These are phyloP conservation scores for Epichloe sibirici DNA, from an alignment of 2,329 filamentous ascomycete genomes.

Conservation along the genomic window DNA sequence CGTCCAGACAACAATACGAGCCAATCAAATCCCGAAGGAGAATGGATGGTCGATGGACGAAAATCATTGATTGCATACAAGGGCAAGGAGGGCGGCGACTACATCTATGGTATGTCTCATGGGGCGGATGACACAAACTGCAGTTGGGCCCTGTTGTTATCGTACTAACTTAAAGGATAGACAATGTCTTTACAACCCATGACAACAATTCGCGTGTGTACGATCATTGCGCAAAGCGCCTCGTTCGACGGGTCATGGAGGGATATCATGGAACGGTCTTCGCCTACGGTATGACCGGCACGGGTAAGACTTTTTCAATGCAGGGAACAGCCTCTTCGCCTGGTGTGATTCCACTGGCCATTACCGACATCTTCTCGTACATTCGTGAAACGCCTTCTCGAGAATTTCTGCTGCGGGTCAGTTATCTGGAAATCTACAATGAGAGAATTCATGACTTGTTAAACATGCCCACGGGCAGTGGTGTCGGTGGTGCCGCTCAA, in stretches of 20 bases:
- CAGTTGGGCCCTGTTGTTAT: conserved; percentile 9
- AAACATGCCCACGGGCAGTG: conserved; percentile 54
- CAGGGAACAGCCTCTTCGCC: conserved; percentile 92
- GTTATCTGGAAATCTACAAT: conserved; percentile 98
- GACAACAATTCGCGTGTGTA: conserved; percentile 94
- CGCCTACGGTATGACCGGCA: conserved; percentile 97
- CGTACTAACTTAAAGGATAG: conserved; percentile 30
- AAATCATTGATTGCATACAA: conserved; percentile 70
- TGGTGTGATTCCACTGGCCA: conserved; percentile 91
- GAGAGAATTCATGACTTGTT: conserved; percentile 93
- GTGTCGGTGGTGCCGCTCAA: conserved; percentile 37
- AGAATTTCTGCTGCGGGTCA: conserved; percentile 89
- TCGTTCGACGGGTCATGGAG: conserved; percentile 96
- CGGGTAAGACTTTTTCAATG: conserved; percentile 99
- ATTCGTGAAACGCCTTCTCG: conserved; percentile 92
- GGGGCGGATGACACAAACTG: not conserved
- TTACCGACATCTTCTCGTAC: conserved; percentile 98
- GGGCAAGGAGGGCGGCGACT: conserved; percentile 84
- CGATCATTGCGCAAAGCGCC: conserved; percentile 81
- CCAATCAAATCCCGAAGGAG: conserved; percentile 53
- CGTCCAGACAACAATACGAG: conserved; percentile 65
- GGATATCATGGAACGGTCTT: conserved; percentile 98
- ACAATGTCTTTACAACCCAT: conserved; percentile 91
- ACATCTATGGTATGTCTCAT: conserved; percentile 63
- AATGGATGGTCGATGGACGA: conserved; percentile 87